phyloP scores from a whole-genome alignment of 257 asterid genomes.

The Solanum neorickii region DNA sequence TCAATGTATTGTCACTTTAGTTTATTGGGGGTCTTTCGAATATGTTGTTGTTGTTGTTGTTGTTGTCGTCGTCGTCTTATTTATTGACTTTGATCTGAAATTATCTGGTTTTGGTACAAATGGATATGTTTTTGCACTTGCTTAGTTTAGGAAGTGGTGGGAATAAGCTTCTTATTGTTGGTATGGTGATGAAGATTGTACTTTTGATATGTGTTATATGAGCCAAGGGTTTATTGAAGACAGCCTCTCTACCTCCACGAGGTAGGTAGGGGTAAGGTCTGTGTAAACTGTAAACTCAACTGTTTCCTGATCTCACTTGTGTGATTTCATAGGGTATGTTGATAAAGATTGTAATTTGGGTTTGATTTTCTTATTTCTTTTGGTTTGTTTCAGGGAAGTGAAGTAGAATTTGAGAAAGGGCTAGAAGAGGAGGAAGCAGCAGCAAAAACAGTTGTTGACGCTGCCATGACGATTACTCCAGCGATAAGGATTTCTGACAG shows the following conservation, averaged over 20 bases:
- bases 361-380: background rate
- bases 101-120: background rate
- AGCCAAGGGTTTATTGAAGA: background rate
- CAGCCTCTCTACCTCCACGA: background rate
- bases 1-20: background rate
- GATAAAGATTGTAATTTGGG: background rate
- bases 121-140: background rate
- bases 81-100: background rate
- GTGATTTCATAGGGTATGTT: background rate
- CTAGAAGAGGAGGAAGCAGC: background rate
- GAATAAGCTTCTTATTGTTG: background rate
- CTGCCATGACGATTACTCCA: conserved; percentile 22
- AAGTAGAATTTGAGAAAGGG: conserved; percentile 2
- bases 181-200: background rate
- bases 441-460: background rate
- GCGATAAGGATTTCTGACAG: conserved; percentile 11
- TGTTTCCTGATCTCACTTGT: background rate
- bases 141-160: background rate
- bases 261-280: background rate
- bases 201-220: background rate
- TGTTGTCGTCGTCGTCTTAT: background rate
- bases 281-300: rapidly evolving
- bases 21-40: background rate
- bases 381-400: conserved; percentile 2
- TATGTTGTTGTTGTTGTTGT: background rate